phyloP scores from a whole-genome alignment of 495 filamentous ascomycete genomes.

The Neurospora sp. region DNA sequence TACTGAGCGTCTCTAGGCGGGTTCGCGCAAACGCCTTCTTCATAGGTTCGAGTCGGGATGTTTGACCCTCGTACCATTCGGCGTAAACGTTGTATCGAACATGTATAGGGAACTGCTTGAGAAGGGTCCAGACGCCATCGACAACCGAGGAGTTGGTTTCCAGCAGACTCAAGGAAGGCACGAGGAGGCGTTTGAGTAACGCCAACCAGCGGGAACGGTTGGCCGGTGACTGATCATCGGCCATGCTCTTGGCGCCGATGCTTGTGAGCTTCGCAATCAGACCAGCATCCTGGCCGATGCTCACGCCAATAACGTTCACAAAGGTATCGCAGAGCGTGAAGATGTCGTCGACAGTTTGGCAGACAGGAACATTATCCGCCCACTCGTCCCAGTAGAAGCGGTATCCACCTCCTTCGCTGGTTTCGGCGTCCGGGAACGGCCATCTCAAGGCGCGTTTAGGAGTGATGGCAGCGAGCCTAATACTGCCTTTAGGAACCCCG shows the following conservation, averaged over 20 bases:
- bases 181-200: constrained; percentile 68
- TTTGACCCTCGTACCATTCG: constrained; percentile 77
- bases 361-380: constrained; percentile 85
- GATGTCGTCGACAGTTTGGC: constrained; percentile 81
- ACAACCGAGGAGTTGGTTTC: constrained; percentile 73
- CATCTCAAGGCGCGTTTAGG: constrained; percentile 59
- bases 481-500: constrained; percentile 52
- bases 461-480: constrained; percentile 46
- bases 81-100: constrained; percentile 83
- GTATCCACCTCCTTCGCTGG: constrained; percentile 62
- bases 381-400: constrained; percentile 97
- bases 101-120: constrained; percentile 65
- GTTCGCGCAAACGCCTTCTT: constrained; percentile 67
- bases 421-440: constrained; percentile 70
- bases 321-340: constrained; percentile 80
- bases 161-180: constrained; percentile 75
- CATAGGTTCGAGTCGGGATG: constrained; percentile 67
- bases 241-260: constrained; percentile 69
- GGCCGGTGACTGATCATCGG: constrained; percentile 53
- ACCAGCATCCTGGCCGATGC: constrained; percentile 71
- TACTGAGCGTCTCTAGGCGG: constrained; percentile 64
- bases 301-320: constrained; percentile 72
- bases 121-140: constrained; percentile 72
- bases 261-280: constrained; percentile 70
- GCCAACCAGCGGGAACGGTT: constrained; percentile 70